Evolutionary conservation across 306 rosid genomes (phyloP).

Genomic region (Bauhinia variegata): DNA sequence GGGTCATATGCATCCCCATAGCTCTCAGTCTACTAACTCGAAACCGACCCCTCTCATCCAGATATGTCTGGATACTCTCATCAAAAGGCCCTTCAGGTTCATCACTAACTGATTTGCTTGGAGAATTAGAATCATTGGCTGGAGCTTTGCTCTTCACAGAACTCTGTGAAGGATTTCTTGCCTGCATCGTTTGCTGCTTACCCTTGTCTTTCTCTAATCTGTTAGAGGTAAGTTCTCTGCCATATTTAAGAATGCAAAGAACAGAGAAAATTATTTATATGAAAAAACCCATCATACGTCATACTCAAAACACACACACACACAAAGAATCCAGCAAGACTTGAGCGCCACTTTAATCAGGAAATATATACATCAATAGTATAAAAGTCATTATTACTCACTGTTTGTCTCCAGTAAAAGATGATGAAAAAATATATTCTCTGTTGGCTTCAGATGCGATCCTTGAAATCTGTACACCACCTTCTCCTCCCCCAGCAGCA

Average conservation of each 20-base stretch:
- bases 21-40: constrained; percentile 89
- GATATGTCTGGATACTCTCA: constrained; percentile 74
- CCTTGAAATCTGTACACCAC: constrained; percentile 85
- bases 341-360: constrained; percentile 11
- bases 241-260: constrained; percentile 34
- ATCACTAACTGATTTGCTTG: constrained; percentile 41
- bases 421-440: constrained; percentile 87
- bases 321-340: constrained; percentile 11
- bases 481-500: constrained; percentile 80
- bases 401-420: constrained; percentile 92
- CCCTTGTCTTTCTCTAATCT: constrained; percentile 54
- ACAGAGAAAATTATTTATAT: constrained; percentile 24
- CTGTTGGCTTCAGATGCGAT: constrained; percentile 94
- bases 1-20: constrained; percentile 94
- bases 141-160: constrained; percentile 36
- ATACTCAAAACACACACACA: not conserved
- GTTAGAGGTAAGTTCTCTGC: constrained; percentile 70
- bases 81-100: constrained; percentile 57
- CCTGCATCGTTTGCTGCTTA: constrained; percentile 42
- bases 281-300: constrained; percentile 22
- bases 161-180: constrained; percentile 46
- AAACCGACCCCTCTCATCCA: constrained; percentile 81
- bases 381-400: constrained; percentile 50
- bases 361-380: constrained; percentile 20
- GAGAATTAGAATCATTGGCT: constrained; percentile 46